Percentiles rank a stretch among this genome's conserved stretches.
Evolutionary conservation across 1,284 basidiomycete genomes (phyloP).

Genomic region (Earliella scabrosa): DNA sequence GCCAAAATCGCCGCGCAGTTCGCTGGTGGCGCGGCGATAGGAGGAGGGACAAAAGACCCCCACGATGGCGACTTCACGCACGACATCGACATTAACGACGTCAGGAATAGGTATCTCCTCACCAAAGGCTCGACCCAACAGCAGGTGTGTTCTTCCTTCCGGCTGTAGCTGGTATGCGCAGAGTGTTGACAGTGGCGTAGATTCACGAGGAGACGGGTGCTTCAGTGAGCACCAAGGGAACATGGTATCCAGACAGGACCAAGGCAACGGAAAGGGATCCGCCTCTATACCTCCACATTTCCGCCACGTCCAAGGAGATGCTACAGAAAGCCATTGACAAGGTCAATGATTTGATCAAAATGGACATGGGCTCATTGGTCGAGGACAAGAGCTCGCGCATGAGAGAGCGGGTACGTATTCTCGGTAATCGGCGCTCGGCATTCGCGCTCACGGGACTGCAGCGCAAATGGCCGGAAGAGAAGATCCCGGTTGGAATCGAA

Average conservation of each 20-base stretch:
- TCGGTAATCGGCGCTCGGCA: no score
- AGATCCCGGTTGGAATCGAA: slow-evolving; percentile 86
- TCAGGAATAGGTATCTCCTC: slow-evolving; percentile 93
- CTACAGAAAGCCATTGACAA: slow-evolving; percentile 84
- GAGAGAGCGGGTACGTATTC: slow-evolving; percentile 55
- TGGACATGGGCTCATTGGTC: slow-evolving; percentile 88
- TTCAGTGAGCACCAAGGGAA: slow-evolving; percentile 88
- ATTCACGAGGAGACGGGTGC: slow-evolving; percentile 91
- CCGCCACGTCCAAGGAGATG: slow-evolving; percentile 80
- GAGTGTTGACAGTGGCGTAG: no score
- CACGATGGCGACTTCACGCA: slow-evolving; percentile 87
- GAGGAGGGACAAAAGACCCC: slow-evolving; percentile 60
- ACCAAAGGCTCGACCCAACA: slow-evolving; percentile 94
- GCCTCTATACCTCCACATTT: slow-evolving; percentile 93
- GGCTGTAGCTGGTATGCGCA: no score
- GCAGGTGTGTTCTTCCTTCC: slow-evolving; percentile 59
- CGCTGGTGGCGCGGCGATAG: slow-evolving; percentile 44
- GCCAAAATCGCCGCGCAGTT: slow-evolving; percentile 92
- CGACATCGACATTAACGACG: slow-evolving; percentile 97
- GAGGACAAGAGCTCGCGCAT: slow-evolving; percentile 79
- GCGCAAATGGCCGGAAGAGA: slow-evolving; percentile 97
- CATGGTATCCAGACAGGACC: slow-evolving; percentile 91
- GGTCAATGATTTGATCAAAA: slow-evolving; percentile 84
- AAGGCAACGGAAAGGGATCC: slow-evolving; percentile 93
- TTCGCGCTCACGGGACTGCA: slow-evolving; percentile 33